Evolutionary conservation across 768 basidiomycete genomes (phyloP).

Genomic region (Kockovaella imperatae): DNA sequence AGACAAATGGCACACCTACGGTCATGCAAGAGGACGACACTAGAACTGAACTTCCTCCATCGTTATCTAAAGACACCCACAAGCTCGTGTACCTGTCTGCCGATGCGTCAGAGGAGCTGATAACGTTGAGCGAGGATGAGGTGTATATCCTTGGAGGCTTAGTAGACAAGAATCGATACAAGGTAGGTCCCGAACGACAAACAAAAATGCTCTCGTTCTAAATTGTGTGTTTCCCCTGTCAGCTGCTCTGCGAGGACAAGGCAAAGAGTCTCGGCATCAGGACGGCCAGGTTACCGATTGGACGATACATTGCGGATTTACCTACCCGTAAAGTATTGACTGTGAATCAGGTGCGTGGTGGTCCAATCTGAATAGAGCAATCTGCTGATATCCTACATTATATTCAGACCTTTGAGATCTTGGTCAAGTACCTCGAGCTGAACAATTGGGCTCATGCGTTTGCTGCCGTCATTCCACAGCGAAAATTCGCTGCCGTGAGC

Average conservation of each 20-base stretch:
- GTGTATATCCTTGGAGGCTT: conserved; percentile 94
- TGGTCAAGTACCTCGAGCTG: conserved; percentile 79
- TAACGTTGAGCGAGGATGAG: conserved; percentile 71
- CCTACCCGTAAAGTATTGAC: conserved; percentile 91
- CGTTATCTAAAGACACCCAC: conserved; percentile 30
- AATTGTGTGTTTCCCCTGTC: conserved; percentile 1
- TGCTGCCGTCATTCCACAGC: conserved; percentile 77
- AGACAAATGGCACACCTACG: no score
- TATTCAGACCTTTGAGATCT: conserved; percentile 69
- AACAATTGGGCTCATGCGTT: conserved; percentile 80
- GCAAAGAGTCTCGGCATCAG: conserved; percentile 65
- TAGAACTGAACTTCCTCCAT: conserved; percentile 7
- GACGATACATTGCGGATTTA: conserved; percentile 74
- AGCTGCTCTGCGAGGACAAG: conserved; percentile 87
- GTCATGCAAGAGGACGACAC: no score
- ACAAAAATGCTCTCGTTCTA: no score
- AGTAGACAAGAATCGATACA: conserved; percentile 92
- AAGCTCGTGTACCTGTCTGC: conserved; percentile 86
- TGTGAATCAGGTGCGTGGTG: conserved; percentile 67
- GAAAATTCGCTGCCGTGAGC: conserved; percentile 57
- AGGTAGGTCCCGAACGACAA: conserved; percentile 53
- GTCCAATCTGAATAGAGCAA: conserved; percentile 2
- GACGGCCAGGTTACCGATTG: conserved; percentile 87
- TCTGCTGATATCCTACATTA: not conserved
- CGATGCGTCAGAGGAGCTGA: conserved; percentile 77